A percentile compares a stretch with the other conserved stretches of the same genome.
These are phyloP conservation scores for Borealophlyctis nickersoniae DNA, from an alignment of 192 early-diverging fungal genomes.

Conservation along the genomic window DNA sequence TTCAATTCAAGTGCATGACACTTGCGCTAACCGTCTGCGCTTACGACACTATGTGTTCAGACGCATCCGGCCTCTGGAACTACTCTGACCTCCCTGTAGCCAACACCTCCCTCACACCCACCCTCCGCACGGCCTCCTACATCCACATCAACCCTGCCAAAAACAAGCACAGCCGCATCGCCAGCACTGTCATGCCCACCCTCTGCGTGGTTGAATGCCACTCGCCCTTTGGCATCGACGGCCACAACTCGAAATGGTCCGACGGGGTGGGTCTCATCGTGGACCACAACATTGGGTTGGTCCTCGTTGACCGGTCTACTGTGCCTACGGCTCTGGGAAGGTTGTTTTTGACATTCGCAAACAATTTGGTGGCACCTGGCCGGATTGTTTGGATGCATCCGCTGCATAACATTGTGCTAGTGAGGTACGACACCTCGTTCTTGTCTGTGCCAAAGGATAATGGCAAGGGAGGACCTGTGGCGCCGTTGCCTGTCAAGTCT, in stretches of 20 bases:
- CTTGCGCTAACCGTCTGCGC: no score
- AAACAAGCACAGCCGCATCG: slow-evolving; percentile 35
- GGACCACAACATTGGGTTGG: slow-evolving; percentile 69
- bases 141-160: slow-evolving; percentile 33
- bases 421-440: slow-evolving; percentile 73
- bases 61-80: slow-evolving; percentile 69
- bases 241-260: slow-evolving; percentile 48
- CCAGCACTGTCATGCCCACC: slow-evolving; percentile 67
- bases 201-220: slow-evolving; percentile 78
- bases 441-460: no score
- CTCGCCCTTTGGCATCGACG: slow-evolving; percentile 56
- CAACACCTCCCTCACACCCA: slow-evolving; percentile 45
- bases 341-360: slow-evolving; percentile 75
- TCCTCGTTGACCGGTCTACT: slow-evolving; percentile 72
- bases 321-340: slow-evolving; percentile 72
- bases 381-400: slow-evolving; percentile 78
- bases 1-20: no score
- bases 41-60: slow-evolving; percentile 14
- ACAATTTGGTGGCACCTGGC: slow-evolving; percentile 76
- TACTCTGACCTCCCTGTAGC: slow-evolving; percentile 59
- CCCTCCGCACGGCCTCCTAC: slow-evolving; percentile 68
- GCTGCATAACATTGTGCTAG: slow-evolving; percentile 74
- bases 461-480: no score
- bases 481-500: slow-evolving; percentile 47
- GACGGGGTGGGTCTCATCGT: slow-evolving; percentile 44